Conservation (phyloP, 495 filamentous ascomycete species). For the Collariella sp. region DNA sequence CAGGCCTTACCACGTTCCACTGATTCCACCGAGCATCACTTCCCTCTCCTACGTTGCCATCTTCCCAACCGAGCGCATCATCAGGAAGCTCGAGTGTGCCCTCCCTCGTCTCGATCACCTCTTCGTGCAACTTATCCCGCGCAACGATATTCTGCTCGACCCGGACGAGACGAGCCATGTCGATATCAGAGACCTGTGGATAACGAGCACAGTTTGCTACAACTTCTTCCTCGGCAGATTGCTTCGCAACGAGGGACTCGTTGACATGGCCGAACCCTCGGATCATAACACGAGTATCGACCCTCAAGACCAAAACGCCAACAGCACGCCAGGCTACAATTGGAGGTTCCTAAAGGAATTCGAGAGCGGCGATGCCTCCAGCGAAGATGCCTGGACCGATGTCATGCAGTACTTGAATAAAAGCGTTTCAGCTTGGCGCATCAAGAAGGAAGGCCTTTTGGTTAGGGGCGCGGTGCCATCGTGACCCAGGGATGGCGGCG, state of each 20-base stretch:
- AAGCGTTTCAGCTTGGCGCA: conserved; percentile 31
- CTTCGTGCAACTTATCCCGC: conserved; percentile 39
- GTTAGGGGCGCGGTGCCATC: conserved; percentile 7
- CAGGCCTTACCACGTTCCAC: conserved; percentile 22
- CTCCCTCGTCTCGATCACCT: conserved; percentile 35
- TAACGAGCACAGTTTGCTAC: conserved; percentile 40
- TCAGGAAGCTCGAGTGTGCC: conserved; percentile 25
- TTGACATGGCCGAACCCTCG: neutral
- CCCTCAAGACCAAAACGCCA: neutral
- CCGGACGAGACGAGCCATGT: conserved; percentile 30
- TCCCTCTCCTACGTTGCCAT: conserved; percentile 42
- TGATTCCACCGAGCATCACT: conserved; percentile 29
- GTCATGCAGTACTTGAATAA: conserved; percentile 28
- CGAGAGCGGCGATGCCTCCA: conserved; percentile 36
- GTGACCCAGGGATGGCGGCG: neutral
- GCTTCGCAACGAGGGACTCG: neutral
- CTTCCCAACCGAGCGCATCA: conserved; percentile 36
- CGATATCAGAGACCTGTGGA: conserved; percentile 36
- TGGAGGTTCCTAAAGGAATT: conserved; percentile 34
- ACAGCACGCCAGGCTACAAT: conserved; percentile 13
- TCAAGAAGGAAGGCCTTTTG: conserved; percentile 35
- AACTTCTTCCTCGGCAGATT: conserved; percentile 32
- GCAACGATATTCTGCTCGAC: conserved; percentile 29
- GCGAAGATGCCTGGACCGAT: conserved; percentile 38
- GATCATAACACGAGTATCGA: neutral